Conservation (phyloP, 2,329 filamentous ascomycete species). For the Domatiomyces globalis region DNA sequence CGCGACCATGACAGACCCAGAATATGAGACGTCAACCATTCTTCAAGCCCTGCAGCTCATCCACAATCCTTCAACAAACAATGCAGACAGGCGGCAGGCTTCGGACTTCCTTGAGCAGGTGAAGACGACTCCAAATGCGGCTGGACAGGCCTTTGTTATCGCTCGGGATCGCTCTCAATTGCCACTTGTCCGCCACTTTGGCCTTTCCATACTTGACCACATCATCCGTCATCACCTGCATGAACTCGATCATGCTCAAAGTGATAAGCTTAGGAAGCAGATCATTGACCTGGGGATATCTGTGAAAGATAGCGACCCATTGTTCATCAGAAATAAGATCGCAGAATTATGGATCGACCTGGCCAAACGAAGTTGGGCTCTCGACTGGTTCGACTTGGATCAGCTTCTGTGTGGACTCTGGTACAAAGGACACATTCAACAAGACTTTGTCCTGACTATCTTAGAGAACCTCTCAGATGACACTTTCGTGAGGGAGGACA, state of each 20-base stretch:
- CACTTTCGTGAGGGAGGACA: conserved; percentile 81
- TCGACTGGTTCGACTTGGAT: conserved; percentile 93
- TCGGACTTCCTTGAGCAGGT: conserved; percentile 73
- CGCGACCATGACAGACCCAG: not conserved
- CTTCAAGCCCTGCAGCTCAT: conserved; percentile 76
- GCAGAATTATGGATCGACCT: conserved; percentile 90
- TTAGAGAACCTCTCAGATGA: conserved; percentile 89
- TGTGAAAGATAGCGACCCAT: conserved; percentile 56
- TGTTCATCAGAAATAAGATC: conserved; percentile 83
- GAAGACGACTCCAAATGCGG: conserved; percentile 65
- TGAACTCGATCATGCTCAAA: conserved; percentile 55
- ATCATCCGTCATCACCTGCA: conserved; percentile 75
- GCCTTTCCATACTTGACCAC: conserved; percentile 79
- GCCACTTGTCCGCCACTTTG: conserved; percentile 80
- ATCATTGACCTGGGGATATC: conserved; percentile 63
- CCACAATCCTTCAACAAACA: conserved; percentile 67
- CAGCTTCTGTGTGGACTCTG: conserved; percentile 66
- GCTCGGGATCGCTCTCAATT: conserved; percentile 62
- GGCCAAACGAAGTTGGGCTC: conserved; percentile 84
- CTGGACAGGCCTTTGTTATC: conserved; percentile 70
- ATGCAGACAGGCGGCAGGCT: conserved; percentile 68
- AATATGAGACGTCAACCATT: conserved; percentile 38
- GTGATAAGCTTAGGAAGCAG: conserved; percentile 55
- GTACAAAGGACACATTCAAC: conserved; percentile 50
- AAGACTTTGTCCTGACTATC: conserved; percentile 75